A percentile compares a stretch with the other conserved stretches of the same genome.
phyloP scores from a whole-genome alignment of 2,329 filamentous ascomycete species.

The Colletotrichum higginsianum region DNA sequence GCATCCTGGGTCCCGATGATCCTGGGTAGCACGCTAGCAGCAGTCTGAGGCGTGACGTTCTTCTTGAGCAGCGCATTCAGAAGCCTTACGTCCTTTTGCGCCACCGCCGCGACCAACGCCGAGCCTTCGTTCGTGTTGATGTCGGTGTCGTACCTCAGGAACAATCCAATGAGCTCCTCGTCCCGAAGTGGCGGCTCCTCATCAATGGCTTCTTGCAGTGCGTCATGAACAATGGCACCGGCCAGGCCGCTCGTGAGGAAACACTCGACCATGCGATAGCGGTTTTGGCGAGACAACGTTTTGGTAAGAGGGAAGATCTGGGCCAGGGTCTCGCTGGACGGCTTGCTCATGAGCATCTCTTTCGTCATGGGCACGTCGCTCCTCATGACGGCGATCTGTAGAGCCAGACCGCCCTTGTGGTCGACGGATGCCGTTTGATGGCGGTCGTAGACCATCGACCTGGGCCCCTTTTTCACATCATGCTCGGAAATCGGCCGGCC shows the following conservation, averaged over 20 bases:
- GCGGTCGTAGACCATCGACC: conserved; percentile 54
- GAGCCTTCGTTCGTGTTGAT: conserved; percentile 68
- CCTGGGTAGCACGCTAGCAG: conserved; percentile 62
- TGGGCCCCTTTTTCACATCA: conserved; percentile 41
- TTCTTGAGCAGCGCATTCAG: conserved; percentile 61
- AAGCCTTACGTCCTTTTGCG: conserved; percentile 62
- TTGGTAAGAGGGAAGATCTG: conserved; percentile 64
- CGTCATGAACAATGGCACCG: conserved; percentile 62
- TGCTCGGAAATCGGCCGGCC: conserved; percentile 45
- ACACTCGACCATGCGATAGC: conserved; percentile 64
- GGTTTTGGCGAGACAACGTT: conserved; percentile 58
- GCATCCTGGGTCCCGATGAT: conserved; percentile 63
- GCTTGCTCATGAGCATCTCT: conserved; percentile 62
- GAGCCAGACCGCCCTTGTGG: conserved; percentile 65
- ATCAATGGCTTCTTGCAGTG: conserved; percentile 67
- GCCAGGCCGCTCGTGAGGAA: conserved; percentile 66
- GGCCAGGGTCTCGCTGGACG: conserved; percentile 62
- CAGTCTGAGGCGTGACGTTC: conserved; percentile 62
- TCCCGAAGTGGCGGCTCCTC: conserved; percentile 64
- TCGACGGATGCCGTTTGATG: conserved; percentile 69
- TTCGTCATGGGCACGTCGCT: conserved; percentile 61
- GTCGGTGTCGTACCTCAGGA: conserved; percentile 67
- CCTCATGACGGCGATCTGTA: conserved; percentile 64
- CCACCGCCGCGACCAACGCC: conserved; percentile 64
- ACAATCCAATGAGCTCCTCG: conserved; percentile 65